Base-by-base conservation (phyloP, 805 yeast genomes). In the Kodamaea neixiangensis region DNA sequence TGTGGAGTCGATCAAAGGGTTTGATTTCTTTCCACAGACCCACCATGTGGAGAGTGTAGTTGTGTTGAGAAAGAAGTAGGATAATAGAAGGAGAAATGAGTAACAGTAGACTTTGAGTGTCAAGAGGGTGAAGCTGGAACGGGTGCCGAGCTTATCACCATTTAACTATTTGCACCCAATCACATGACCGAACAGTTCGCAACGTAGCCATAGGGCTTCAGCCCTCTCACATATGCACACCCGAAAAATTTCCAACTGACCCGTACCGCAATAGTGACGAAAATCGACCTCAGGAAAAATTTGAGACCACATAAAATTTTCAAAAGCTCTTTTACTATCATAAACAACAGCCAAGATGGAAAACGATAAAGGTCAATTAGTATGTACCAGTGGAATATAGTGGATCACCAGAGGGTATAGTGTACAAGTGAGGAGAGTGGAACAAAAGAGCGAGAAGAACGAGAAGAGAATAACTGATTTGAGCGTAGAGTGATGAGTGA, bases 361-460 rank as follows among this genome's bases (percentile, higher is more conserved):
- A 87, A 93, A 94, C 99, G 98, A 94, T 79, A 91, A 89, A 85
- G 98, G 99, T 80, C 96, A 91, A 85, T 86, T 91, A 82, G 97
- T 90, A 89, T 79, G 97, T 89, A 66, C 37, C 38, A 34, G 21
- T 37, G 21, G 40, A 14, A 10, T 14, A 17, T 34, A 34, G 38
- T n/a, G 38, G 17, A 7, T 7, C 7, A 13, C 10, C 41, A 15
- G 33, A 5, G 17, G 19, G 41, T 17, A 37, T 34, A 34, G 17
- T 34, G 38, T n/a, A 7, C 19, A 13, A n/a, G 38, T 34, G n/a
- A n/a, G n/a, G n/a, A n/a, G n/a, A n/a, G n/a, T 34, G 18, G 9
- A 34, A 14, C 5, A 13, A 25, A 3, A 5, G 31, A 25, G 17
- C 7, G 19, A 7, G 31, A 7, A 7, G 31, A 25, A 25, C 31